phyloP scores from a whole-genome alignment of 176 grass and related monocot species.

The Echinochloa phyllopogon region DNA sequence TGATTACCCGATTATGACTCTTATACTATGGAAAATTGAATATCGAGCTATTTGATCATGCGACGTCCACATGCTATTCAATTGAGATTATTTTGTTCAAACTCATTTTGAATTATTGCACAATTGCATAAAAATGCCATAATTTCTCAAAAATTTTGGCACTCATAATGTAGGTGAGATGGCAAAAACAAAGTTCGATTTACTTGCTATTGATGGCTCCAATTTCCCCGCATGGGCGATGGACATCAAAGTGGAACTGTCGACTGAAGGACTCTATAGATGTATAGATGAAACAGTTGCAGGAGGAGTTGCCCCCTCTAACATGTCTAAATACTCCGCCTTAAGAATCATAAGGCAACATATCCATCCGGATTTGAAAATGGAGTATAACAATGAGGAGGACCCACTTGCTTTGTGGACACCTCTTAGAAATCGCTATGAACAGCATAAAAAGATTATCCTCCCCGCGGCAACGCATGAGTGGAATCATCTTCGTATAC shows the following conservation, averaged over 20 bases:
- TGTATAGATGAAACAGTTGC: background rate
- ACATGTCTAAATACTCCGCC: background rate
- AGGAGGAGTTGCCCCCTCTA: fast-evolving
- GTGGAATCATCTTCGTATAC: background rate
- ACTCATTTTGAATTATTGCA: background rate
- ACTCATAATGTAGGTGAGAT: background rate
- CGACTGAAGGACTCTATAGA: background rate
- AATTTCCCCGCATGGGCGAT: background rate
- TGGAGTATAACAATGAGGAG: background rate
- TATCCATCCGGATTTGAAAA: background rate
- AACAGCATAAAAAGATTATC: background rate
- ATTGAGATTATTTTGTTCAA: background rate
- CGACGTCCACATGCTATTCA: background rate
- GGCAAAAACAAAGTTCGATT: background rate
- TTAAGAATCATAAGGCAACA: background rate
- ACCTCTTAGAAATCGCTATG: background rate
- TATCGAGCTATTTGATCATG: background rate
- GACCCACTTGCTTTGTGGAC: background rate
- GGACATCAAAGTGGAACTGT: background rate
- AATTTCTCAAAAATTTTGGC: background rate
- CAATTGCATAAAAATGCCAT: too few species aligned
- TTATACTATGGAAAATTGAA: background rate
- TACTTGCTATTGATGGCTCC: background rate
- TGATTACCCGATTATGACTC: background rate
- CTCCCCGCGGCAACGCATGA: background rate